Evolutionary conservation across 805 yeast genomes (phyloP).

Genomic region (Saturnispora diversa): DNA sequence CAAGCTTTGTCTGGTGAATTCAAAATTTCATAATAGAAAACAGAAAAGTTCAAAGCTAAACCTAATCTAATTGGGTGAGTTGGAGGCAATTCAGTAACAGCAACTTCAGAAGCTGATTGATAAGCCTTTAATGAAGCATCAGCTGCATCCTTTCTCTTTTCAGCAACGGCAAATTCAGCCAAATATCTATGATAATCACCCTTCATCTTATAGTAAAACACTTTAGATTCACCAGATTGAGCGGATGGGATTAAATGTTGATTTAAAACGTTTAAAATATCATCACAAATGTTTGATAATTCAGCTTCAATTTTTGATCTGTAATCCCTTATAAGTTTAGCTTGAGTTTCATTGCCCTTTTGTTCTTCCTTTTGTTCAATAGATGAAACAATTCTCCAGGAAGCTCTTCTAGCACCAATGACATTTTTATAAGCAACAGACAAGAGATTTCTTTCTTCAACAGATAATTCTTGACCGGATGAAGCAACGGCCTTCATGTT

Average conservation of each 20-base stretch:
- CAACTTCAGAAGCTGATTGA: constrained; percentile 93
- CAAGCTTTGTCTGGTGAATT: constrained; percentile 99
- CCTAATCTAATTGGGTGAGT: constrained; percentile 98
- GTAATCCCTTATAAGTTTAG: constrained; percentile 81
- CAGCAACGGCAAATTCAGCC: constrained; percentile 92
- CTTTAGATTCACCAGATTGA: constrained; percentile 95
- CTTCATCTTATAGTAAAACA: constrained; percentile 97
- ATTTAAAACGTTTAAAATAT: constrained; percentile 79
- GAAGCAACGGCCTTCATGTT: constrained; percentile 97
- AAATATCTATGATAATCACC: constrained; percentile 99
- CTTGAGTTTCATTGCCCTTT: constrained; percentile 90
- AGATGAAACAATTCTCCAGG: constrained; percentile 98
- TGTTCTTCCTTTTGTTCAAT: constrained; percentile 98
- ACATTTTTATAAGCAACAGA: constrained; percentile 98
- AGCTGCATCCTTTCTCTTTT: constrained; percentile 87
- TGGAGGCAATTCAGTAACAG: constrained; percentile 94
- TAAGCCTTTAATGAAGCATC: constrained; percentile 89
- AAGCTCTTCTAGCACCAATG: constrained; percentile 98
- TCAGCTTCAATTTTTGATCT: constrained; percentile 92
- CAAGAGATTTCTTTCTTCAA: constrained; percentile 94
- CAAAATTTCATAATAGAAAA: constrained; percentile 95
- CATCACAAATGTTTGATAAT: constrained; percentile 88
- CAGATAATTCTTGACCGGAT: constrained; percentile 88
- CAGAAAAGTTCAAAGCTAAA: constrained; percentile 94
- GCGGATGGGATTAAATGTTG: constrained; percentile 90